Percentiles rank a stretch among this genome's conserved stretches.
Evolutionary conservation across 2,329 filamentous ascomycete genomes (phyloP).

Genomic region (Cytospora paraplurivora): DNA sequence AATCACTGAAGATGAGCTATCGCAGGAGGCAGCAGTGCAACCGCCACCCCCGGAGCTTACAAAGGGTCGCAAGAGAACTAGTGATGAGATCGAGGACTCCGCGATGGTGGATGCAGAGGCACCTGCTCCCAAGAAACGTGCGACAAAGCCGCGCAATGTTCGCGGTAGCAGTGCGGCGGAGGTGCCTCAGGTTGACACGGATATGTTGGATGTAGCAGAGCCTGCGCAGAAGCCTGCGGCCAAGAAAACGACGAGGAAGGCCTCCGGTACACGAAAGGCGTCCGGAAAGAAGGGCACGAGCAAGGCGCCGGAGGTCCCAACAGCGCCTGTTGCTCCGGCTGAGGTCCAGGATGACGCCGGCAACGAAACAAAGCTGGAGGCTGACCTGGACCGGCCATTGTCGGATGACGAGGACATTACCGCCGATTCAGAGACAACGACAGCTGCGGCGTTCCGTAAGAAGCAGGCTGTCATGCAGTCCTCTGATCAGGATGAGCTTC

Average conservation of each 20-base stretch:
- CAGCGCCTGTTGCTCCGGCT: conserved; percentile 42
- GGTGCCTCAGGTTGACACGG: conserved; percentile 44
- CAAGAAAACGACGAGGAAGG: conserved; percentile 47
- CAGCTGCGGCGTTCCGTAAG: conserved; percentile 35
- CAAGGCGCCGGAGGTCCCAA: conserved; percentile 48
- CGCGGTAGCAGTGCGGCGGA: conserved; percentile 50
- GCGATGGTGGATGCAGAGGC: conserved; percentile 46
- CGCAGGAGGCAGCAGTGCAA: conserved; percentile 36
- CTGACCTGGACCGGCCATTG: conserved; percentile 61
- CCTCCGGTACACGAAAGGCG: conserved; percentile 47
- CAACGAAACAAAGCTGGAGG: conserved; percentile 66
- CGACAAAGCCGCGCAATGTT: conserved; percentile 51
- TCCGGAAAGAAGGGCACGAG: conserved; percentile 38
- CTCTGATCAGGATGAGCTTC: conserved; percentile 21
- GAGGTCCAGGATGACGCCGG: conserved; percentile 63
- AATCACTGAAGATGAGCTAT: conserved; percentile 41
- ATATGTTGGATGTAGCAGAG: conserved; percentile 42
- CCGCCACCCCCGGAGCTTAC: conserved; percentile 44
- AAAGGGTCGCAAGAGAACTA: conserved; percentile 64
- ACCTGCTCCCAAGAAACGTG: conserved; percentile 61
- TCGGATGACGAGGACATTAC: conserved; percentile 55
- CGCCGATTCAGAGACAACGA: conserved; percentile 50
- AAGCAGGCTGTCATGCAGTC: conserved; percentile 33
- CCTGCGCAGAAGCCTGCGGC: conserved; percentile 38
- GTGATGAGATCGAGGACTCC: conserved; percentile 59